These are phyloP conservation scores for Phytopythium sindhum DNA, from an alignment of 352 stramenopile species.

Conservation along the genomic window DNA sequence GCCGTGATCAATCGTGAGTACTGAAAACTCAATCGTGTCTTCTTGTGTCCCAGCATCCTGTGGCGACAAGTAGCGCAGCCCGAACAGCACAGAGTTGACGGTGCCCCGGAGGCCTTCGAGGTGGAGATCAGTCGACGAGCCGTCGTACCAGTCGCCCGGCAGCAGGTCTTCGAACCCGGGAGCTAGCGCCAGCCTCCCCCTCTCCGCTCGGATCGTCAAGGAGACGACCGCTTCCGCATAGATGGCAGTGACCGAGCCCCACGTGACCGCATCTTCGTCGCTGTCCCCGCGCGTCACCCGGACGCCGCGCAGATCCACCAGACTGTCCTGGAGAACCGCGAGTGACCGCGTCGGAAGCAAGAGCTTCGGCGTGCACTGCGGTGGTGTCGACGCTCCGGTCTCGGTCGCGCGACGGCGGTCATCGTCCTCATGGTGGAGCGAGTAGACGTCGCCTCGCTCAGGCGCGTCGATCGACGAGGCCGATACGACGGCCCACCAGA, in stretches of 20 bases:
- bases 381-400: no score
- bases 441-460: neutral
- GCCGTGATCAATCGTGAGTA: neutral
- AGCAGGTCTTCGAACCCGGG: constrained; percentile 1
- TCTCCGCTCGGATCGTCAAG: neutral
- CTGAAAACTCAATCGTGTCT: neutral
- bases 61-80: neutral
- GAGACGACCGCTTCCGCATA: neutral
- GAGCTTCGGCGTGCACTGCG: neutral
- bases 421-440: neutral
- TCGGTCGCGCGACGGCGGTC: neutral
- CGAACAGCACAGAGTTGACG: constrained; percentile 4
- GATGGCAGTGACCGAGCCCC: neutral
- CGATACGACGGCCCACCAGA: neutral
- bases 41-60: neutral
- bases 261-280: neutral
- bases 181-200: neutral
- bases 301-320: neutral
- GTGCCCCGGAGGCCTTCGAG: neutral
- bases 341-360: neutral
- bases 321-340: neutral
- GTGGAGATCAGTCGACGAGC: neutral
- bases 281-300: neutral
- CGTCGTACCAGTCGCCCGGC: neutral
- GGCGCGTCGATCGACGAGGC: neutral